A percentile compares a stretch with the other conserved stretches of the same genome.
Conservation (phyloP, 2,329 filamentous ascomycete genomes). For the Periconia digitata region DNA sequence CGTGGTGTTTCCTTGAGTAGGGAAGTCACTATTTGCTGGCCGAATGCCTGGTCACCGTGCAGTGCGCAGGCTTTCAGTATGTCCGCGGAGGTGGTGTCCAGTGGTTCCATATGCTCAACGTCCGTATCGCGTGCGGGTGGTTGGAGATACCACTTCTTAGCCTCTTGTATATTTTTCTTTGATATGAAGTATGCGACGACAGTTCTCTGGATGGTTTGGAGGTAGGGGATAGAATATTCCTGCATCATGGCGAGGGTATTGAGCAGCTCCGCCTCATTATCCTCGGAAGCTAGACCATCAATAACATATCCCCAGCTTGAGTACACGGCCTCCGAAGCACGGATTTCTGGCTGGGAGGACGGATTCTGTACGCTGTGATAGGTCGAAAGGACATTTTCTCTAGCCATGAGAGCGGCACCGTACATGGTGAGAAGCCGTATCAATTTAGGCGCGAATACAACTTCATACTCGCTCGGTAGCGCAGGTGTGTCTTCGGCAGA, state of each 20-base stretch:
- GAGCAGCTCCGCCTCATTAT: conserved; percentile 60
- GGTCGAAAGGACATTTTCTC: conserved; percentile 17
- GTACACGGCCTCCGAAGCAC: conserved; percentile 1
- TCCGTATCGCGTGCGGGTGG: conserved; percentile 44
- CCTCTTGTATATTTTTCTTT: conserved; percentile 59
- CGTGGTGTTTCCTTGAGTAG: conserved; percentile 34
- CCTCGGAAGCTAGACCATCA: conserved; percentile 63
- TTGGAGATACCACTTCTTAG: conserved; percentile 68
- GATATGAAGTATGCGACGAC: conserved; percentile 66
- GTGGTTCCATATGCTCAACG: conserved; percentile 7
- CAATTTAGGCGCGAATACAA: conserved; percentile 6
- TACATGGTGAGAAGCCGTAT: conserved; percentile 24
- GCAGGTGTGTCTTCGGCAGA: background rate
- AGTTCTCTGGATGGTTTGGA: conserved; percentile 46
- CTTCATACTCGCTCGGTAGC: background rate
- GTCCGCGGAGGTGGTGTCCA: conserved; percentile 50
- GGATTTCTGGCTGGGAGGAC: background rate
- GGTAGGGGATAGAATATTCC: conserved; percentile 40
- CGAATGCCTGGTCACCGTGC: conserved; percentile 30
- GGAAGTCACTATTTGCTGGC: conserved; percentile 47
- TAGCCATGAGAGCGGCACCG: conserved; percentile 28
- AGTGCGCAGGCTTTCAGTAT: conserved; percentile 60
- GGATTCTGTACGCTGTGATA: conserved; percentile 12
- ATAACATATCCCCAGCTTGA: conserved; percentile 48
- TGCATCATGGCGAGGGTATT: conserved; percentile 58